These are phyloP conservation scores for Spatholobus suberectus DNA, from an alignment of 306 rosid genomes.

Conservation along the genomic window DNA sequence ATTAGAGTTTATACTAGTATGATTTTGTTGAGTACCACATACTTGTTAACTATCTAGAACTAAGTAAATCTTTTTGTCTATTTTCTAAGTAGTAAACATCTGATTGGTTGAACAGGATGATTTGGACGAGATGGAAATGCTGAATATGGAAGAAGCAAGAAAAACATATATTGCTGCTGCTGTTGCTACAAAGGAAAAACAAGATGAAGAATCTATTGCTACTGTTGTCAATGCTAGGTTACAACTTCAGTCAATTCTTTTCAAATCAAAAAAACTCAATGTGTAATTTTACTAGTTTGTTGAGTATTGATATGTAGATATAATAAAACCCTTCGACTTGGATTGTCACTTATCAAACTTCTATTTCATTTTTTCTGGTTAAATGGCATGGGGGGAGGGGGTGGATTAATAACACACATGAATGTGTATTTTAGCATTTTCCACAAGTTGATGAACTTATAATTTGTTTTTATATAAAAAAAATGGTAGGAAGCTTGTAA, in stretches of 20 bases:
- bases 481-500: too few species aligned
- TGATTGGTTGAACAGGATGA: conserved; percentile 47
- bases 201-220: conserved; percentile 72
- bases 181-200: conserved; percentile 64
- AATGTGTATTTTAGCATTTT: too few species aligned
- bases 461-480: too few species aligned
- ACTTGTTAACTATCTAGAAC: background rate
- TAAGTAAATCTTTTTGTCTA: background rate
- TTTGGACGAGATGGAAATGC: conserved; percentile 12
- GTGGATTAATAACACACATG: too few species aligned
- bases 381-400: background rate
- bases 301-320: background rate
- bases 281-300: background rate
- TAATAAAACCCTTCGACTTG: background rate
- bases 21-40: background rate
- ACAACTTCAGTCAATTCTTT: conserved; percentile 63
- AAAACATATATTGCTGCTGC: conserved; percentile 61
- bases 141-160: conserved; percentile 67
- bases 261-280: conserved; percentile 36
- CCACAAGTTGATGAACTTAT: too few species aligned
- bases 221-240: conserved; percentile 69
- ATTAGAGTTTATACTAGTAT: background rate
- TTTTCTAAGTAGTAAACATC: conserved; percentile 12
- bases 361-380: background rate
- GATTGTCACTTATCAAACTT: background rate